Evolutionary conservation across 495 filamentous ascomycete genomes (phyloP).

Genomic region (Penicillium soppii): DNA sequence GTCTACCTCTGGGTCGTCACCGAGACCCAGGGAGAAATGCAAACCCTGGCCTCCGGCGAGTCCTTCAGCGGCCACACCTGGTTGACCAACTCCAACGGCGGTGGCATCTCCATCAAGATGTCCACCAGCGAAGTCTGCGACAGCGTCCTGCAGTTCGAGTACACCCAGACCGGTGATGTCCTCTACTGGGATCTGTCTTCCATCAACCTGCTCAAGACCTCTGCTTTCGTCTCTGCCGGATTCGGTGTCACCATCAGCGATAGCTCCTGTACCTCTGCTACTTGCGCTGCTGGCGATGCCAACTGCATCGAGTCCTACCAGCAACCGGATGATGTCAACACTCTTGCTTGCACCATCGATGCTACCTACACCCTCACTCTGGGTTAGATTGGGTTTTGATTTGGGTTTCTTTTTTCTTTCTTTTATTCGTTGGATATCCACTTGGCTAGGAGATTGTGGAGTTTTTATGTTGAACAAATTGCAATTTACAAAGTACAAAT

Average conservation of each 20-base stretch:
- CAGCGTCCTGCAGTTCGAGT: constrained; percentile 46
- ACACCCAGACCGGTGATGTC: constrained; percentile 37
- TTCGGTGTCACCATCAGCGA: constrained; percentile 35
- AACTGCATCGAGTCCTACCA: constrained; percentile 36
- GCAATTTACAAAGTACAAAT: not conserved
- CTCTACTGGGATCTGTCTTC: constrained; percentile 48
- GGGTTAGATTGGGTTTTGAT: constrained; percentile 14
- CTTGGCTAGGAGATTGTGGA: not conserved
- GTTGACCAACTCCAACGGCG: constrained; percentile 35
- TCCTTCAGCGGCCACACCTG: constrained; percentile 31
- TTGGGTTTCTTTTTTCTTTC: constrained; percentile 2
- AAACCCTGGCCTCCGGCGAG: constrained; percentile 25
- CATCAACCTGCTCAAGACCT: constrained; percentile 35
- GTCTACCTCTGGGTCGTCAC: constrained; percentile 39
- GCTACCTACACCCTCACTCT: constrained; percentile 21
- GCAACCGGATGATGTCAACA: constrained; percentile 32
- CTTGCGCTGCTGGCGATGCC: constrained; percentile 33
- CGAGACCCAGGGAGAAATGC: constrained; percentile 23
- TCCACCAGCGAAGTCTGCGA: constrained; percentile 20
- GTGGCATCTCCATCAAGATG: constrained; percentile 45
- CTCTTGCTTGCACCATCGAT: constrained; percentile 22
- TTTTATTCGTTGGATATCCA: constrained; percentile 1
- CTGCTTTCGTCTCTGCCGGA: constrained; percentile 29
- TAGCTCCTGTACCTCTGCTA: constrained; percentile 24
- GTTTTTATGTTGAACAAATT: constrained; percentile 6